Evolutionary conservation across 495 filamentous ascomycete genomes (phyloP).

Genomic region (Cercophora newfieldiana): DNA sequence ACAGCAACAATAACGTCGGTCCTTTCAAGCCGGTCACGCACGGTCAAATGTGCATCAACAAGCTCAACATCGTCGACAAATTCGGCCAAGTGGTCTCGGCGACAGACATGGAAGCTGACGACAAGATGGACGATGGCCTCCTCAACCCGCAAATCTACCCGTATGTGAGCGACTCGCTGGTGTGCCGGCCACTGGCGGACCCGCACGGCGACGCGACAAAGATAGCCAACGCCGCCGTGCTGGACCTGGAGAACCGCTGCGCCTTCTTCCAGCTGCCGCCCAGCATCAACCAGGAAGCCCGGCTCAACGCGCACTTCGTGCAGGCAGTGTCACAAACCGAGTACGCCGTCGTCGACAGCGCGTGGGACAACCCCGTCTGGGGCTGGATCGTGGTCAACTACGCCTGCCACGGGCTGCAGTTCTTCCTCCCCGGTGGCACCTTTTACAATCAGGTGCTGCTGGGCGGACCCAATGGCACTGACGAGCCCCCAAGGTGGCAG

Average conservation of each 20-base stretch:
- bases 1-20: not conserved
- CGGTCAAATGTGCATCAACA: slow-evolving; percentile 48
- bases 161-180: not conserved
- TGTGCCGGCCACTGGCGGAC: not conserved
- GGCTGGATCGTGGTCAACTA: slow-evolving; percentile 59
- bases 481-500: not conserved
- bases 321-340: not conserved
- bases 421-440: slow-evolving; percentile 49
- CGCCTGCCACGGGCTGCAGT: slow-evolving; percentile 46
- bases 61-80: slow-evolving; percentile 54
- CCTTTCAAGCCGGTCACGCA: slow-evolving; percentile 47
- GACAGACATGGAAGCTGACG: not conserved
- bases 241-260: slow-evolving; percentile 6
- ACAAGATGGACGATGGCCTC: not conserved
- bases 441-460: slow-evolving; percentile 53
- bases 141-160: not conserved
- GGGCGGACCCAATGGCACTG: slow-evolving; percentile 27
- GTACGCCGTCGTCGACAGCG: slow-evolving; percentile 4
- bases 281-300: slow-evolving; percentile 49
- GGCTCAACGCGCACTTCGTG: slow-evolving; percentile 43
- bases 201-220: not conserved
- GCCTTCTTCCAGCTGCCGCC: slow-evolving; percentile 49
- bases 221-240: not conserved
- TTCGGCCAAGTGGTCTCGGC: slow-evolving; percentile 47
- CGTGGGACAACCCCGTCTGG: slow-evolving; percentile 55